Conservation (phyloP, 768 basidiomycete species). For the Mycena galericulata region DNA sequence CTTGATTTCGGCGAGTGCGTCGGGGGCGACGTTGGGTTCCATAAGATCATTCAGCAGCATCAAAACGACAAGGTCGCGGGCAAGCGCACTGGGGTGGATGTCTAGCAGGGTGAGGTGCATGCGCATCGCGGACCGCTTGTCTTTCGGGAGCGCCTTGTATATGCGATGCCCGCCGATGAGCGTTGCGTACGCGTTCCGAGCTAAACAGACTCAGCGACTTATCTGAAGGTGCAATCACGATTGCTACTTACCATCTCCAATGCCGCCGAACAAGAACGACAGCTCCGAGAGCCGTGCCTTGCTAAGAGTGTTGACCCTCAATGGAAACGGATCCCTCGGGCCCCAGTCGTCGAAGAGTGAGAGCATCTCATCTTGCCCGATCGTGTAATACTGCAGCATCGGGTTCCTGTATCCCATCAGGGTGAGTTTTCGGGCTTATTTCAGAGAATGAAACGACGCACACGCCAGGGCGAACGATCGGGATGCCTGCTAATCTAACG, state of each 20-base stretch:
- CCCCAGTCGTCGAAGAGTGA: conserved; percentile 46
- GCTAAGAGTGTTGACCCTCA: conserved; percentile 34
- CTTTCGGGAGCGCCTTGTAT: conserved; percentile 31
- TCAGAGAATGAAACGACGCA: no score
- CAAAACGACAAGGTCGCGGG: conserved; percentile 39
- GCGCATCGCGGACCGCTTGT: conserved; percentile 32
- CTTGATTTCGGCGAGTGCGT: conserved; percentile 34
- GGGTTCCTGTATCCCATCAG: conserved; percentile 21
- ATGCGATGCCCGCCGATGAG: conserved; percentile 39
- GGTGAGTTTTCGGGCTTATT: no score
- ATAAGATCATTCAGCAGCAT: conserved; percentile 39
- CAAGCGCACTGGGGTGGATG: conserved; percentile 41
- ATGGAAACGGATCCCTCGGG: conserved; percentile 33
- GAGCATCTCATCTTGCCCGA: conserved; percentile 43
- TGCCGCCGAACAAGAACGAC: conserved; percentile 44
- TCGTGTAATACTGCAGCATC: conserved; percentile 24
- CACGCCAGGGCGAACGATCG: conserved; percentile 16
- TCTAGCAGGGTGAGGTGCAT: conserved; percentile 41
- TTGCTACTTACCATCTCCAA: conserved; percentile 40
- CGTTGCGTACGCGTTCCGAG: conserved; percentile 42
- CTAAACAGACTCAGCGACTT: conserved; percentile 8
- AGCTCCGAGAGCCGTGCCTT: conserved; percentile 32
- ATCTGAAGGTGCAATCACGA: not conserved
- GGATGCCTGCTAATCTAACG: conserved; percentile 2
- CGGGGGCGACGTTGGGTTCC: conserved; percentile 15